A percentile compares a stretch with the other conserved stretches of the same genome.
phyloP scores from a whole-genome alignment of 108 stramenopile genomes.

The Mediolabrus comicus region DNA sequence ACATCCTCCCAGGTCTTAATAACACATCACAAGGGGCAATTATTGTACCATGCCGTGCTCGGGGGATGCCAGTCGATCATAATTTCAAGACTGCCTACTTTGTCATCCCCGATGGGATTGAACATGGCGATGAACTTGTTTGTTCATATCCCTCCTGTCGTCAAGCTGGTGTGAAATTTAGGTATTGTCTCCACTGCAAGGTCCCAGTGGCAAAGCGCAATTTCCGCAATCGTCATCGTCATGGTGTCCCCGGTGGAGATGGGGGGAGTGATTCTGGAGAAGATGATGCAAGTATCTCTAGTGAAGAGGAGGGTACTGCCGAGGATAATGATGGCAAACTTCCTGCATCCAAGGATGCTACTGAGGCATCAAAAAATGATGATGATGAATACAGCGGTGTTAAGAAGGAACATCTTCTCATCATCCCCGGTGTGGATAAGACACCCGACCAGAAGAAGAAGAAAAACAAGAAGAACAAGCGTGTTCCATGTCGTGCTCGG shows the following conservation, averaged over 20 bases:
- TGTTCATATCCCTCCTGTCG: conserved; percentile 84
- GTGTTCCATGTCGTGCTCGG: conserved; percentile 78
- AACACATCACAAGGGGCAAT: conserved; percentile 18
- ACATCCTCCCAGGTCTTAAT: not conserved
- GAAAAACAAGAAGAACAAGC: conserved; percentile 35
- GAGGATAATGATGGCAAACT: not conserved
- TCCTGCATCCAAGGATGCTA: not conserved
- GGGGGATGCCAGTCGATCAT: conserved; percentile 56
- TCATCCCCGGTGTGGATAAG: conserved; percentile 19
- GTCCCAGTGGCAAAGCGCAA: conserved; percentile 82
- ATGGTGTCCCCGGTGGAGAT: conserved; percentile 46
- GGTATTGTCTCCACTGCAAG: conserved; percentile 72
- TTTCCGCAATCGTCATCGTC: conserved; percentile 71
- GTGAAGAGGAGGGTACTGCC: conserved; percentile 11
- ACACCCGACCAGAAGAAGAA: conserved; percentile 6
- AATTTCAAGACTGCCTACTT: conserved; percentile 80
- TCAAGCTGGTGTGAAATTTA: conserved; percentile 79
- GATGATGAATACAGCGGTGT: conserved; percentile 13
- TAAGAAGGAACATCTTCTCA: conserved; percentile 24
- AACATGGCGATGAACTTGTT: conserved; percentile 83
- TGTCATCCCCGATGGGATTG: conserved; percentile 78
- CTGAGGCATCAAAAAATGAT: not conserved
- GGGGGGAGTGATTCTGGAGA: conserved; percentile 8
- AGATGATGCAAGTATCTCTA: not conserved
- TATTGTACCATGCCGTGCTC: conserved; percentile 50